Evolutionary conservation across 2,329 filamentous ascomycete genomes (phyloP).

Genomic region (Ramularia endophylla): DNA sequence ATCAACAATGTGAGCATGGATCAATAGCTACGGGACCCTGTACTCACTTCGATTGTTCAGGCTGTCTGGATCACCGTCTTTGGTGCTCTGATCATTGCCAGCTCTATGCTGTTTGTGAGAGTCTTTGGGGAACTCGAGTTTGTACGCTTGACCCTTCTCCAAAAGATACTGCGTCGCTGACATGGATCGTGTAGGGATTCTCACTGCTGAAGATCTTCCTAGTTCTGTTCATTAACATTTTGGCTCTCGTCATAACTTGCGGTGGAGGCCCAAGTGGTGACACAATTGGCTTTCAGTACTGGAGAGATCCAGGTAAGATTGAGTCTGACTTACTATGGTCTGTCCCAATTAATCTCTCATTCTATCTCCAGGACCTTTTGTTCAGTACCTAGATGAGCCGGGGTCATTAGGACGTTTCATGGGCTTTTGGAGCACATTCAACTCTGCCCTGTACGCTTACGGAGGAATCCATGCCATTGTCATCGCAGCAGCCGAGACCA

Average conservation of each 20-base stretch:
- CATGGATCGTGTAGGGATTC: slow-evolving; percentile 1
- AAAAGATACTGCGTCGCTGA: background rate
- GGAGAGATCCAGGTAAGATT: slow-evolving; percentile 6
- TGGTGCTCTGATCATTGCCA: slow-evolving; percentile 9
- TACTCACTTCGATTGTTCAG: too few relatives aligned
- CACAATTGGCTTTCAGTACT: slow-evolving; percentile 16
- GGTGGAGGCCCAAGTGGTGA: slow-evolving; percentile 15
- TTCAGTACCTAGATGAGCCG: slow-evolving; percentile 11
- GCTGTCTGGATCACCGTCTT: slow-evolving; percentile 17
- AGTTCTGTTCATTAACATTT: slow-evolving; percentile 19
- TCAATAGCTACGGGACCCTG: too few relatives aligned
- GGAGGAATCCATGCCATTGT: slow-evolving; percentile 44
- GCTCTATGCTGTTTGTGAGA: slow-evolving; percentile 9
- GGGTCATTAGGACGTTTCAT: slow-evolving; percentile 14
- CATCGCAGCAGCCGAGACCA: slow-evolving; percentile 12
- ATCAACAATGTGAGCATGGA: too few relatives aligned
- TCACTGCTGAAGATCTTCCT: slow-evolving; percentile 18
- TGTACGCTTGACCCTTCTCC: background rate
- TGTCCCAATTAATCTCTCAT: too few relatives aligned
- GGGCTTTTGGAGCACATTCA: slow-evolving; percentile 15
- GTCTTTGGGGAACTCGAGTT: slow-evolving; percentile 20
- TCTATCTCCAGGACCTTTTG: slow-evolving; percentile 19
- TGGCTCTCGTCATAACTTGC: slow-evolving; percentile 16
- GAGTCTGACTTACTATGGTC: too few relatives aligned
- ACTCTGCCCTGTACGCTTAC: slow-evolving; percentile 39